Percentiles rank a stretch among this genome's conserved stretches.
phyloP scores from a whole-genome alignment of 805 yeast genomes.

The Hanseniaspora hatyaiensis region DNA sequence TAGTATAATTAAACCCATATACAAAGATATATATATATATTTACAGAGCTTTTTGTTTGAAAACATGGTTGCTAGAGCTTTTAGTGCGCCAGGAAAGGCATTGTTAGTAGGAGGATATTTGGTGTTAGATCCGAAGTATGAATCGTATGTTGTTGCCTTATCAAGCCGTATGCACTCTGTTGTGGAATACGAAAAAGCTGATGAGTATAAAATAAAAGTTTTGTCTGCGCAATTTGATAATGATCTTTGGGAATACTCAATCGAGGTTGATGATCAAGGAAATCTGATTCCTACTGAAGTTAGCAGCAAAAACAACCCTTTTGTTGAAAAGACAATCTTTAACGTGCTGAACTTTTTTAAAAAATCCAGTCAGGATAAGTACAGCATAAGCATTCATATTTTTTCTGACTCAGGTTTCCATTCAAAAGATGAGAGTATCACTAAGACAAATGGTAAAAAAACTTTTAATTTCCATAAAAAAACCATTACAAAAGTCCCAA shows the following conservation, averaged over 20 bases:
- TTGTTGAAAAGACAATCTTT: constrained; percentile 51
- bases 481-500: constrained; percentile 62
- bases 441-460: constrained; percentile 29
- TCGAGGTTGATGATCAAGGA: constrained; percentile 21
- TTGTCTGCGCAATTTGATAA: constrained; percentile 64
- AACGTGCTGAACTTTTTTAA: constrained; percentile 44
- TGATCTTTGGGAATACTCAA: constrained; percentile 56
- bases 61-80: constrained; percentile 33
- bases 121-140: constrained; percentile 66
- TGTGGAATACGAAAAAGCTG: constrained; percentile 23
- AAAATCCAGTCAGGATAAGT: constrained; percentile 19
- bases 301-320: constrained; percentile 48
- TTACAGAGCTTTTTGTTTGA: too few species aligned
- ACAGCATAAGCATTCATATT: constrained; percentile 42
- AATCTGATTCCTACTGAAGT: constrained; percentile 25
- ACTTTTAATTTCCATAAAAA: constrained; percentile 48
- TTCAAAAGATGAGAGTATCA: constrained; percentile 46
- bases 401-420: constrained; percentile 86
- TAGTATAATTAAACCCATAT: too few species aligned
- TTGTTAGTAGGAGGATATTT: constrained; percentile 88
- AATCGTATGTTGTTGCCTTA: constrained; percentile 73
- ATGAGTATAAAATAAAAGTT: constrained; percentile 27
- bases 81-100: constrained; percentile 94
- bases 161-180: constrained; percentile 83
- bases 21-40: too few species aligned